Conservation (phyloP, 768 basidiomycete species). For the Xerocomellus intermedius region DNA sequence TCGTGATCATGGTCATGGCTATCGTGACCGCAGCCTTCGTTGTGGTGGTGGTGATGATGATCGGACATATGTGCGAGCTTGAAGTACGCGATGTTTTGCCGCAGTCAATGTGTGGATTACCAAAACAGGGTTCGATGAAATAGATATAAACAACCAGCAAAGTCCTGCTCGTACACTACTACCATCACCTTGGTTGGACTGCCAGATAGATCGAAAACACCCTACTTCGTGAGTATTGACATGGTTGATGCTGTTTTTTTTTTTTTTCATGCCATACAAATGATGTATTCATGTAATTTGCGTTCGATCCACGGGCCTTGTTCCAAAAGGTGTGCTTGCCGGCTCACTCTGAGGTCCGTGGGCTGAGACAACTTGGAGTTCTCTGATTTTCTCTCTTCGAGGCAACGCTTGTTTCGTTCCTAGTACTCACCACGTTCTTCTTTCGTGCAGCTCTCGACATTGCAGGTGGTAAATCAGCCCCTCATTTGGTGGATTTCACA, state of each 20-base stretch:
- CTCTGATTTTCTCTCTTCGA: slow-evolving; percentile 43
- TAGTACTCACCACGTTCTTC: slow-evolving; percentile 6
- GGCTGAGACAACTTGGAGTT: slow-evolving; percentile 64
- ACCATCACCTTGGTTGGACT: not conserved
- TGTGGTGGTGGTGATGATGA: slow-evolving; percentile 43
- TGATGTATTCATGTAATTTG: slow-evolving; percentile 82
- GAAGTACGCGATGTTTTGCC: too few relatives aligned
- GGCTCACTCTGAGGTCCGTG: slow-evolving; percentile 63
- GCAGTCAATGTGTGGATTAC: not conserved
- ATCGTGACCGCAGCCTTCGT: slow-evolving; percentile 58
- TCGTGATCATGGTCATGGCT: slow-evolving; percentile 58
- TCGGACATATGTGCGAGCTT: slow-evolving; percentile 13
- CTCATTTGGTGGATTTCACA: slow-evolving; percentile 1
- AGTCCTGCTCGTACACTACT: not conserved
- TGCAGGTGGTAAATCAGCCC: not conserved
- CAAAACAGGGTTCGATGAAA: slow-evolving; percentile 3
- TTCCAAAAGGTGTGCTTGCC: slow-evolving; percentile 77
- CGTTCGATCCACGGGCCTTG: slow-evolving; percentile 70
- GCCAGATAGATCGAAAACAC: not conserved
- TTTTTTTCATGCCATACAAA: slow-evolving; percentile 21
- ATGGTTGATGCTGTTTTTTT: not conserved
- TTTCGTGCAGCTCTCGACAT: not conserved
- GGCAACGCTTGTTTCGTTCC: not conserved
- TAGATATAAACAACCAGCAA: slow-evolving; percentile 13
- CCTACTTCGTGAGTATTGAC: slow-evolving; percentile 14